phyloP scores from a whole-genome alignment of 108 stramenopile species.

The Cyclotella baltica region DNA sequence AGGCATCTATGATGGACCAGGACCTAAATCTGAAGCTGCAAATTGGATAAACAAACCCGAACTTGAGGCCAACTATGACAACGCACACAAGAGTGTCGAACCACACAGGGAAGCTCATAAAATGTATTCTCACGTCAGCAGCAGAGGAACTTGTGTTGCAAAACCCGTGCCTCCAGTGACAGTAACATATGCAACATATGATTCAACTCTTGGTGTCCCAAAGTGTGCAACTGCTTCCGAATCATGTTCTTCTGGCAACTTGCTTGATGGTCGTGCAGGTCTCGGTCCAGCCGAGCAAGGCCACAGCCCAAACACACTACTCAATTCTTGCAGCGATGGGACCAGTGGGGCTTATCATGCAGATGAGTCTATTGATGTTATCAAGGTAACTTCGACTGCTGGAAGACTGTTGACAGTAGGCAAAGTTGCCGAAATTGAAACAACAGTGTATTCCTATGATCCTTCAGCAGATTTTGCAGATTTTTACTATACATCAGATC shows the following conservation, averaged over 20 bases:
- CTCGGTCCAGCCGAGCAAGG: conserved; percentile 6
- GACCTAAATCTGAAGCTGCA: conserved; percentile 15
- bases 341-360: conserved; percentile 14
- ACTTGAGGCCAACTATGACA: conserved; percentile 18
- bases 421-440: conserved; percentile 21
- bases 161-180: background rate
- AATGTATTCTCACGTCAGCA: conserved; percentile 35
- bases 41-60: conserved; percentile 33
- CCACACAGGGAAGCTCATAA: conserved; percentile 26
- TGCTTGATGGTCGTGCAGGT: conserved; percentile 28
- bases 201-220: conserved; percentile 12
- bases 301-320: conserved; percentile 28
- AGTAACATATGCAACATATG: conserved; percentile 12
- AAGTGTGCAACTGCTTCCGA: conserved; percentile 4
- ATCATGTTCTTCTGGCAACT: conserved; percentile 13
- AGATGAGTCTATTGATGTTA: conserved; percentile 36
- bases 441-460: conserved; percentile 12
- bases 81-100: conserved; percentile 1
- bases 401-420: conserved; percentile 22
- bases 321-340: conserved; percentile 29
- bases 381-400: conserved; percentile 20
- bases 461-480: conserved; percentile 17
- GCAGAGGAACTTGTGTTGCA: conserved; percentile 12
- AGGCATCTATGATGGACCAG: conserved; percentile 29
- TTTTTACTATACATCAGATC: conserved; percentile 22